Evolutionary conservation across 768 basidiomycete genomes (phyloP).

Genomic region (Suillus tomentosus): DNA sequence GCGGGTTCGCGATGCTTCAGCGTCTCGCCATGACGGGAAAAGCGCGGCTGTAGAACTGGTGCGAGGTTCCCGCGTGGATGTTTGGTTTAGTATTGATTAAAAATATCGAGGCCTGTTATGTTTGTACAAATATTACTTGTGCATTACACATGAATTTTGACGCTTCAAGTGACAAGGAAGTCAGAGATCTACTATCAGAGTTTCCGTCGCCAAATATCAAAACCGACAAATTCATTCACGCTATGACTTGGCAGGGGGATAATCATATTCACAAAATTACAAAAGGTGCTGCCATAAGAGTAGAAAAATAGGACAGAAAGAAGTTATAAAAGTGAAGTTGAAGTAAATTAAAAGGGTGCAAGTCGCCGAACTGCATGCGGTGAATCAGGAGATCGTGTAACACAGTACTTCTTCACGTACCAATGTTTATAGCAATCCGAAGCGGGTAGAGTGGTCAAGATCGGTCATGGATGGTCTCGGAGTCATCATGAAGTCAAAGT

Average conservation of each 20-base stretch:
- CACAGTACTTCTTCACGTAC: neutral
- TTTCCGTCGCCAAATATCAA: neutral
- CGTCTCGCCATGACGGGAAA: neutral
- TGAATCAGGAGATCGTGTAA: neutral
- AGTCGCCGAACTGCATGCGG: neutral
- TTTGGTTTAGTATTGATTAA: too few species aligned
- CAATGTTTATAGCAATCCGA: neutral
- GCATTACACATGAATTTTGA: neutral
- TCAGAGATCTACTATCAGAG: neutral
- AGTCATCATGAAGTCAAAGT: neutral
- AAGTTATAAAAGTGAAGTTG: neutral
- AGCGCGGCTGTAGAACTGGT: neutral
- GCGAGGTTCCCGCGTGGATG: neutral
- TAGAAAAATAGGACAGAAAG: neutral
- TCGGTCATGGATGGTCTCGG: neutral
- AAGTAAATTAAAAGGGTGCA: slow-evolving; percentile 1
- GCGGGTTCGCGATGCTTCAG: neutral
- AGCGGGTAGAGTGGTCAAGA: neutral
- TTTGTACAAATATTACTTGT: too few species aligned
- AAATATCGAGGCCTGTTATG: too few species aligned
- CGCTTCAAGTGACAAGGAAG: neutral
- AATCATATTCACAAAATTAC: neutral
- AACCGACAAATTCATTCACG: neutral
- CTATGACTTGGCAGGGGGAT: neutral
- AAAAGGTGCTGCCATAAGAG: neutral